Conservation (phyloP, 2,329 filamentous ascomycete species). For the Penicillium sp. region DNA sequence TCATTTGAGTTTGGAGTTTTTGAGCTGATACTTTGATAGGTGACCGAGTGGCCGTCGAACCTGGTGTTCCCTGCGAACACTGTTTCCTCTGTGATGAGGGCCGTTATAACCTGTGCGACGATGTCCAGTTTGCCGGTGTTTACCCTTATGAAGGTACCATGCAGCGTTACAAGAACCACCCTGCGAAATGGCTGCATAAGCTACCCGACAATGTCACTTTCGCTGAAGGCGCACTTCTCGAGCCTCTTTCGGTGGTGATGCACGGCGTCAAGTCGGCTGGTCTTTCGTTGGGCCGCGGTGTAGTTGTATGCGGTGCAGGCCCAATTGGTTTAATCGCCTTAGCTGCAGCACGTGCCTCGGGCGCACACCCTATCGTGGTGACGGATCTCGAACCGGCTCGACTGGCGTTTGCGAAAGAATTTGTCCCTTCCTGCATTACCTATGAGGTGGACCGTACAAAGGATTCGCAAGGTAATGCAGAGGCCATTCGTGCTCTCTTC, state of each 20-base stretch:
- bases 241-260: conserved; percentile 56
- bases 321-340: conserved; percentile 55
- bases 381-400: conserved; percentile 53
- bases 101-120: conserved; percentile 56
- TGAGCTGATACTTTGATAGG: conserved; percentile 27
- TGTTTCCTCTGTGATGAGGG: conserved; percentile 54
- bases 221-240: conserved; percentile 54
- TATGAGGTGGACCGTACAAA: conserved; percentile 46
- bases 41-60: conserved; percentile 59
- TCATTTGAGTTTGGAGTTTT: background rate
- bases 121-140: conserved; percentile 54
- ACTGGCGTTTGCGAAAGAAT: conserved; percentile 50
- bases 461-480: conserved; percentile 44
- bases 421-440: conserved; percentile 48
- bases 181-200: conserved; percentile 51
- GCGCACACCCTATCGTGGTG: conserved; percentile 55
- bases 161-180: conserved; percentile 54
- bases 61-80: conserved; percentile 54
- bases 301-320: conserved; percentile 54
- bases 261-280: conserved; percentile 50
- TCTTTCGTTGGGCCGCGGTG: conserved; percentile 48
- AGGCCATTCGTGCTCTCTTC: conserved; percentile 48
- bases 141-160: conserved; percentile 55
- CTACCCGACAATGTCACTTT: conserved; percentile 51
- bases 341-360: conserved; percentile 52